Evolutionary conservation across 176 grass and related monocot species (phyloP).

Genomic region (Tillandsia fasciculata): DNA sequence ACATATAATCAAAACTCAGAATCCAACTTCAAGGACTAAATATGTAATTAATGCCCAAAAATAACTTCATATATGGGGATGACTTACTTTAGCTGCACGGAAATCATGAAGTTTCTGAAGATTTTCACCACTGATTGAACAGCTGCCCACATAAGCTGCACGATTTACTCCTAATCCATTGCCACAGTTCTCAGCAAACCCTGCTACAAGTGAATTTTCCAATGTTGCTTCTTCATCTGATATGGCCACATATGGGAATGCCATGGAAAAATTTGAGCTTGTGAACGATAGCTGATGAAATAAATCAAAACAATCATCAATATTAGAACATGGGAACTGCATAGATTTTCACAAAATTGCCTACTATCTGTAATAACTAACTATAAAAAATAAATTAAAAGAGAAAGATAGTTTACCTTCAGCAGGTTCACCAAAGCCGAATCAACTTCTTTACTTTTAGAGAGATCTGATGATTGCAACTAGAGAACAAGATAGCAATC

Average conservation of each 20-base stretch:
- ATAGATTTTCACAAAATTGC: not conserved
- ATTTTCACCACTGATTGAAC: conserved; percentile 34
- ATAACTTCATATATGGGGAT: not conserved
- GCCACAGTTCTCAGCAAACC: conserved; percentile 66
- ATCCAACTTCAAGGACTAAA: too few species aligned
- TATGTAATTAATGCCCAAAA: too few species aligned
- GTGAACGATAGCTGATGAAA: conserved; percentile 45
- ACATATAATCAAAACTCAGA: not conserved
- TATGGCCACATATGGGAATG: conserved; percentile 69
- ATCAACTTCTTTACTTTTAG: conserved; percentile 57
- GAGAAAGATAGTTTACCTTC: conserved; percentile 44
- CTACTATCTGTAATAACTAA: not conserved
- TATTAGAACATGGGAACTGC: not conserved
- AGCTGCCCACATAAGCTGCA: conserved; percentile 38
- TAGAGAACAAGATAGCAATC: conserved; percentile 23
- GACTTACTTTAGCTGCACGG: conserved; percentile 49
- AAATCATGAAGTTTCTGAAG: conserved; percentile 44
- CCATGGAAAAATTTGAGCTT: conserved; percentile 76
- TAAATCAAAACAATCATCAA: not conserved
- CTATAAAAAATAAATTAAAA: not conserved
- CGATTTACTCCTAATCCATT: conserved; percentile 36
- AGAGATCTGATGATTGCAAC: conserved; percentile 81
- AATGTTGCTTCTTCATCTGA: conserved; percentile 46
- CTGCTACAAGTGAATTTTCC: conserved; percentile 60
- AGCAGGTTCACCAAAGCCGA: conserved; percentile 49